Conservation (phyloP, 257 asterid species). For the Craterostigma plantagineum region DNA sequence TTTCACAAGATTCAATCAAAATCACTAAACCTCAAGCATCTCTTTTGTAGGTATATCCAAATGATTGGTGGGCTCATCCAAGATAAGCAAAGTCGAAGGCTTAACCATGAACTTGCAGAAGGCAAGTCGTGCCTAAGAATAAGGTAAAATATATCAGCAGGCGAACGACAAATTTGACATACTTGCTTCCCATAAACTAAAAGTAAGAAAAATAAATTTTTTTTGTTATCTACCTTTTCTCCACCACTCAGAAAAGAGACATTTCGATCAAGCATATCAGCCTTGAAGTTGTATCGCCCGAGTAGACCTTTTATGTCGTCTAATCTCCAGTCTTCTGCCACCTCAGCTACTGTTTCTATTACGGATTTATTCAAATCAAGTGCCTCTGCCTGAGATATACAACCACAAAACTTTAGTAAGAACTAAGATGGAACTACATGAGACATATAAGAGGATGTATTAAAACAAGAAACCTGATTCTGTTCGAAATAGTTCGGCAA, state of each 20-base stretch:
- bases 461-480: constrained; percentile 58
- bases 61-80: constrained; percentile 98
- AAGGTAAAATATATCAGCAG: background rate
- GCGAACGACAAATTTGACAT: background rate
- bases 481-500: constrained; percentile 93
- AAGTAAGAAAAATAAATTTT: background rate
- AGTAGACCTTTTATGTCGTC: constrained; percentile 94
- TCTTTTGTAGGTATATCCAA: constrained; percentile 93
- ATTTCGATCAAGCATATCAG: constrained; percentile 80
- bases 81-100: constrained; percentile 80
- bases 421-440: no score
- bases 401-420: background rate
- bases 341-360: constrained; percentile 84
- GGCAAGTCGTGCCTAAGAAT: constrained; percentile 81
- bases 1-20: background rate
- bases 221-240: constrained; percentile 48
- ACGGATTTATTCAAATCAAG: constrained; percentile 71
- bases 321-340: constrained; percentile 88
- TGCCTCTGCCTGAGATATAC: constrained; percentile 79
- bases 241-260: constrained; percentile 95
- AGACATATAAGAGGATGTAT: background rate
- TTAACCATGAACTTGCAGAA: constrained; percentile 98
- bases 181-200: background rate
- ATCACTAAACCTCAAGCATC: constrained; percentile 74
- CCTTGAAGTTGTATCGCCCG: constrained; percentile 85